Base-by-base conservation (phyloP, 306 rosid genomes). In the Astragalus glycyphyllos region DNA sequence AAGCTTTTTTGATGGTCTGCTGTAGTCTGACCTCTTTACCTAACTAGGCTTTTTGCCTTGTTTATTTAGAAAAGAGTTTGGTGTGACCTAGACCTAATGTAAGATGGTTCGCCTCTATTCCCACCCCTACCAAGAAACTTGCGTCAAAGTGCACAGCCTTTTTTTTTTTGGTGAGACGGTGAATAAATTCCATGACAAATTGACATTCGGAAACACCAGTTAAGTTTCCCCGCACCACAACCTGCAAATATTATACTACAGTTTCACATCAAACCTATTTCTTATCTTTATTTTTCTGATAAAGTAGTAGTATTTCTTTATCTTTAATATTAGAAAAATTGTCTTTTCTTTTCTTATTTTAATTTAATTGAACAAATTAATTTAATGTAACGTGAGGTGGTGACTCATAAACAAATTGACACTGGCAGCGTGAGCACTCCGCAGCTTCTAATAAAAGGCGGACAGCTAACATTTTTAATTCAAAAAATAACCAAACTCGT, bases 121-220 rank as follows among this genome's bases (percentile, higher is more conserved):
- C n/a, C n/a, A n/a, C n/a, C n/a, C n/a, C n/a, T n/a, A n/a, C 38
- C 38, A 34, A 34, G 46, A 34, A 9, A 5, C 1, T 37, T 14
- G 68, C 31, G 71, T 61, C 77, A 80, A 69, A 68, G 41, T 34
- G 16, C 14, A 42, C 1, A 46, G n/a, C 20, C 64, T 3, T 7
- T 58, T n/a, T n/a, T n/a, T n/a, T n/a, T n/a, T n/a, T n/a, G n/a
- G n/a, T n/a, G n/a, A n/a, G n/a, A n/a, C 44, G 64, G 23, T 20
- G 23, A 20, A 20, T 20, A 20, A 20, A 13, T n/a, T 32, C 44
- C n/a, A 58, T 58, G 16, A 20, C 23, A 20, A 20, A 20, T 20
- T 20, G 23, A 35, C 8, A 8, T 40, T 60, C 5, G 80, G 76
- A 77, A 81, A 68, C 56, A 0, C 41, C 71, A 0, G 4, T 29